Percentiles rank a stretch among this genome's conserved stretches.
Evolutionary conservation across 176 grass and related monocot species (phyloP).

Genomic region (Puccinellia tenuiflora): DNA sequence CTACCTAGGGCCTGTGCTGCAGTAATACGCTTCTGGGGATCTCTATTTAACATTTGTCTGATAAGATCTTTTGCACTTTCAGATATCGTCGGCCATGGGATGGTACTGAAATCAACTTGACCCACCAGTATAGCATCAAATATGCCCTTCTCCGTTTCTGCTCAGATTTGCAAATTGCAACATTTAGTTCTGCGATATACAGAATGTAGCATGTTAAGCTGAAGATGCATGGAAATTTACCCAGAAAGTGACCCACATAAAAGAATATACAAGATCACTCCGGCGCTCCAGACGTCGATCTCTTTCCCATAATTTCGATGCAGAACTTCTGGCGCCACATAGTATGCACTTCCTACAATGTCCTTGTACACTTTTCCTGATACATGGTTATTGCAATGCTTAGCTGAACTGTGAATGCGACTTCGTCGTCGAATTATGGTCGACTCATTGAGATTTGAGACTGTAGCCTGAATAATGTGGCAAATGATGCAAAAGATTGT

Average conservation of each 20-base stretch:
- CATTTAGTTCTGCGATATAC: neutral
- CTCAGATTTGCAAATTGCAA: constrained; percentile 16
- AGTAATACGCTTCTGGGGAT: constrained; percentile 56
- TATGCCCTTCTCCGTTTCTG: constrained; percentile 77
- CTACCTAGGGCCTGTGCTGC: constrained; percentile 59
- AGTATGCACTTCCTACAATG: constrained; percentile 65
- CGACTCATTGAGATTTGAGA: too few relatives aligned
- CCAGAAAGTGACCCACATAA: constrained; percentile 59
- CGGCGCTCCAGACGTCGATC: constrained; percentile 76
- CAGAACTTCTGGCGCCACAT: constrained; percentile 76
- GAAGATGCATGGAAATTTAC: constrained; percentile 24
- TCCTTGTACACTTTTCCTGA: constrained; percentile 72
- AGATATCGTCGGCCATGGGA: constrained; percentile 69
- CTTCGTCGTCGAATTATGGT: neutral
- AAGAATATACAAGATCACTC: constrained; percentile 83
- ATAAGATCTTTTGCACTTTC: constrained; percentile 70
- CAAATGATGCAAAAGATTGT: neutral
- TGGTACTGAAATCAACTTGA: constrained; percentile 34
- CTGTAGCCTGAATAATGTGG: neutral
- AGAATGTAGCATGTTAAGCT: constrained; percentile 3
- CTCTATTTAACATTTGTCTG: constrained; percentile 46
- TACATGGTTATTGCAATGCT: neutral
- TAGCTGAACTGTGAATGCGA: neutral
- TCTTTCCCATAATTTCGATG: constrained; percentile 65
- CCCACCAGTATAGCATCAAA: constrained; percentile 49